These are phyloP conservation scores for Fistulinella cinereoalba DNA, from an alignment of 1,284 basidiomycete species.

Conservation along the genomic window DNA sequence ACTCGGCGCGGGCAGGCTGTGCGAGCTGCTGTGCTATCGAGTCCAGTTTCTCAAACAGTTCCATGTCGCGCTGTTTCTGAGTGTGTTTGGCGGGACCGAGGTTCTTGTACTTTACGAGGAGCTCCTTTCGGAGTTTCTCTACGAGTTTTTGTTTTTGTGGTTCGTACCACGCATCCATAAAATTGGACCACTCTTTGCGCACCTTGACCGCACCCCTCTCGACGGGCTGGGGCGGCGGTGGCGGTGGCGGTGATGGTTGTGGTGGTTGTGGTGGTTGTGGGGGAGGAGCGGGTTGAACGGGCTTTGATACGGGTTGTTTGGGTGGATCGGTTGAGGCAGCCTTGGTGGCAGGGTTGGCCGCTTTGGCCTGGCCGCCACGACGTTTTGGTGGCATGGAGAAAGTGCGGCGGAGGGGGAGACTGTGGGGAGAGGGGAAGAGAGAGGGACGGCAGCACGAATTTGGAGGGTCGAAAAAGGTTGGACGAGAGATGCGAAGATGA, in stretches of 20 bases:
- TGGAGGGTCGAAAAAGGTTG: background rate
- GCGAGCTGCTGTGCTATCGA: constrained; percentile 23
- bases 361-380: constrained; percentile 20
- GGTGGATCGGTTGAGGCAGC: constrained; percentile 11
- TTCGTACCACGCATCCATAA: constrained; percentile 29
- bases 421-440: background rate
- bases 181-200: constrained; percentile 30
- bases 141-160: constrained; percentile 28
- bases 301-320: constrained; percentile 15
- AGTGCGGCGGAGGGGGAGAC: background rate
- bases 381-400: constrained; percentile 31
- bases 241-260: too few relatives aligned
- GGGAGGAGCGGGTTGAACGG: constrained; percentile 4
- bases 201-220: constrained; percentile 23
- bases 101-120: constrained; percentile 32
- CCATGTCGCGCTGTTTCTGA: constrained; percentile 30
- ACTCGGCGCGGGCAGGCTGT: constrained; percentile 30
- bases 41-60: constrained; percentile 26
- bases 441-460: constrained; percentile 12
- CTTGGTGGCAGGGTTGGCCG: constrained; percentile 10
- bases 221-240: constrained; percentile 11
- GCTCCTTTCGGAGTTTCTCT: constrained; percentile 32
- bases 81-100: constrained; percentile 25
- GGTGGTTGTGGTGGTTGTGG: background rate
- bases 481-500: constrained; percentile 16